These are phyloP conservation scores for Henckelia pumila DNA, from an alignment of 257 asterid species.

Conservation along the genomic window DNA sequence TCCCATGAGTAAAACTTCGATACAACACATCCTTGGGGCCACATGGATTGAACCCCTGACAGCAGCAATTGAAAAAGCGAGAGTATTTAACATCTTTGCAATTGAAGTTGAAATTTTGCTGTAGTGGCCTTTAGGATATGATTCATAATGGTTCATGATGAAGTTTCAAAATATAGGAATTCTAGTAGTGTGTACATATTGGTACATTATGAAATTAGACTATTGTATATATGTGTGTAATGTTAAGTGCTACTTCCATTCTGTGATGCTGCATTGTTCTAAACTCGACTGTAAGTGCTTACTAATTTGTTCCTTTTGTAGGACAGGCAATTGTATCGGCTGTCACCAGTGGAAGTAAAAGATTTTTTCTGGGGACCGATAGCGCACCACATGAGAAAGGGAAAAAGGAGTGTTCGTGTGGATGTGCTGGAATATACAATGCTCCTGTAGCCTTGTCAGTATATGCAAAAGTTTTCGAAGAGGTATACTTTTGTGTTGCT, in stretches of 20 bases:
- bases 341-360: conserved; percentile 81
- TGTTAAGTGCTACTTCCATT: not conserved
- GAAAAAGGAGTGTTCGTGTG: conserved; percentile 73
- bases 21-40: no score
- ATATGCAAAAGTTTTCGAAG: conserved; percentile 89
- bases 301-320: conserved; percentile 27
- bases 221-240: not conserved
- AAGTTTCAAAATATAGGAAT: not conserved
- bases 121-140: not conserved
- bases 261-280: not conserved
- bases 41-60: no score
- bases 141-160: not conserved
- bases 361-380: conserved; percentile 83
- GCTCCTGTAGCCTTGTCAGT: conserved; percentile 89
- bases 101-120: not conserved
- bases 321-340: conserved; percentile 88
- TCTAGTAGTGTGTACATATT: not conserved
- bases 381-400: conserved; percentile 92
- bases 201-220: no score
- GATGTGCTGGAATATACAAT: conserved; percentile 93
- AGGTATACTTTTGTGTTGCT: conserved; percentile 40
- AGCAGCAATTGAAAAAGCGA: not conserved
- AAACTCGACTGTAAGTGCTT: not conserved
- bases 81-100: not conserved
- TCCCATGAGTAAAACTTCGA: no score